Evolutionary conservation across 805 yeast species (phyloP).

Genomic region (Yarrowia deformans): DNA sequence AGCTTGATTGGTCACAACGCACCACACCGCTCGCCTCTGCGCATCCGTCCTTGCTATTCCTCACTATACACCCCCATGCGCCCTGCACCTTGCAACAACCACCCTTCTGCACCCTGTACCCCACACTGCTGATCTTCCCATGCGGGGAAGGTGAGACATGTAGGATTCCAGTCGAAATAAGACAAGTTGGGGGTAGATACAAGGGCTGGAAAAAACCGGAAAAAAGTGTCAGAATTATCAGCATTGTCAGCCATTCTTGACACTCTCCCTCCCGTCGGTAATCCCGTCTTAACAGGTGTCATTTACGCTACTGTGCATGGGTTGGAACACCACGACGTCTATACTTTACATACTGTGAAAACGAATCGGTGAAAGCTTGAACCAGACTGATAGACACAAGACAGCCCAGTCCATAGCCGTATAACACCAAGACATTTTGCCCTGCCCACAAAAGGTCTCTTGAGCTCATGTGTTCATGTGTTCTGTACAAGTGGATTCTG

Average conservation of each 20-base stretch:
- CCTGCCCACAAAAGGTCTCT: not conserved
- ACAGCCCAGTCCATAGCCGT: not conserved
- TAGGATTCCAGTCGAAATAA: constrained; percentile 1
- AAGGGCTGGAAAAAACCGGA: not conserved
- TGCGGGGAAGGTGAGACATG: constrained; percentile 26
- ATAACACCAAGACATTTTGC: not conserved
- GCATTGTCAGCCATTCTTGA: no score
- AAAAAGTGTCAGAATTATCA: not conserved
- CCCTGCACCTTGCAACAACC: not conserved
- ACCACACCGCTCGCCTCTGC: not conserved
- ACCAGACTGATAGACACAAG: no score
- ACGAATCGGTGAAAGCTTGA: no score
- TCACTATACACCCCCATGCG: not conserved
- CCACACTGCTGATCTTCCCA: constrained; percentile 38
- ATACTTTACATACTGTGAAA: no score
- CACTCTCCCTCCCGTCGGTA: no score
- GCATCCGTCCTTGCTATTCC: not conserved
- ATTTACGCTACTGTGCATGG: no score
- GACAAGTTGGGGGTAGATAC: not conserved
- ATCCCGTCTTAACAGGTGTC: not conserved
- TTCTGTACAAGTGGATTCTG: not conserved
- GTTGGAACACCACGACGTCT: no score
- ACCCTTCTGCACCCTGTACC: constrained; percentile 25
- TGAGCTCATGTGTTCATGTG: constrained; percentile 8
- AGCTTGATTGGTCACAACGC: not conserved